These are phyloP conservation scores for Malus hybrid DNA, from an alignment of 331 rosid genomes.

Conservation along the genomic window DNA sequence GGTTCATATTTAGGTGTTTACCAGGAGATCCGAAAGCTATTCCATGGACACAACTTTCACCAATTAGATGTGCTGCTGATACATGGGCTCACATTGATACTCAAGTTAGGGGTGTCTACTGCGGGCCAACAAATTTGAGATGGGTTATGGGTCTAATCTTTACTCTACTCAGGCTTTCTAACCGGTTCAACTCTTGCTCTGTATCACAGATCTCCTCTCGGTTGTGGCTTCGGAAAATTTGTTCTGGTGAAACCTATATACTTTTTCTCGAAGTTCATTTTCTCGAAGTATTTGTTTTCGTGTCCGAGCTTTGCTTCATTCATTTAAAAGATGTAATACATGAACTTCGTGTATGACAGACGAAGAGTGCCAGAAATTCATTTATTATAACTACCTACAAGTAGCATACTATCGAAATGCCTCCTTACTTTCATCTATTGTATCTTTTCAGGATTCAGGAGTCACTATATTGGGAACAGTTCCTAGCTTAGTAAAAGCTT, in stretches of 20 bases:
- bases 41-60: slow-evolving; percentile 90
- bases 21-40: slow-evolving; percentile 93
- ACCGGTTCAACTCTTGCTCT: slow-evolving; percentile 80
- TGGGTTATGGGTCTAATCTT: slow-evolving; percentile 86
- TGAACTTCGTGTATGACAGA: not conserved
- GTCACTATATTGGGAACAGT: slow-evolving; percentile 83
- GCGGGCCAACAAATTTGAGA: slow-evolving; percentile 95
- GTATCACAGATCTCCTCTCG: slow-evolving; percentile 93
- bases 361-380: no score
- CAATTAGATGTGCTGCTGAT: slow-evolving; percentile 72
- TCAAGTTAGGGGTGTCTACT: slow-evolving; percentile 59
- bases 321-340: not conserved
- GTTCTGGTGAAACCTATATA: slow-evolving; percentile 54
- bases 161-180: slow-evolving; percentile 45
- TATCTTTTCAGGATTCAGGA: slow-evolving; percentile 67
- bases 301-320: not conserved
- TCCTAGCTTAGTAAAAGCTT: slow-evolving; percentile 83
- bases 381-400: not conserved
- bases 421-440: not conserved
- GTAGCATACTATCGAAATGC: not conserved
- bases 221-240: slow-evolving; percentile 77
- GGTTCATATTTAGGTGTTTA: slow-evolving; percentile 7
- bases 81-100: slow-evolving; percentile 56
- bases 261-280: not conserved
- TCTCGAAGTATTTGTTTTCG: not conserved